Evolutionary conservation across 208 protist genomes (phyloP).

Genomic region (Acanthamoeba lenticulata): DNA sequence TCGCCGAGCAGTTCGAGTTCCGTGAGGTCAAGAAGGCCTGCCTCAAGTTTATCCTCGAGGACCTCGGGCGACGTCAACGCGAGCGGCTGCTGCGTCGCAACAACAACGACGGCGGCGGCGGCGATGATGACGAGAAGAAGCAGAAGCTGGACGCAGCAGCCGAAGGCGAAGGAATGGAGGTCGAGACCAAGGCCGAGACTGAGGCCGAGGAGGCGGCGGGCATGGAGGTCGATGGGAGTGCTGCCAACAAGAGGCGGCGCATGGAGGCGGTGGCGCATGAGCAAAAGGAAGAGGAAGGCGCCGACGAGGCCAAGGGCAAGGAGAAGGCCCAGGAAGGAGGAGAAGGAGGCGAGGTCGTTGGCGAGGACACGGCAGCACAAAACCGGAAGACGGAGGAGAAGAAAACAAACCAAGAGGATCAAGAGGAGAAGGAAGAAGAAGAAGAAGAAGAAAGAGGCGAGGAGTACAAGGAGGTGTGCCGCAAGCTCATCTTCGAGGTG

Average conservation of each 20-base stretch:
- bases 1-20: slow-evolving; percentile 31
- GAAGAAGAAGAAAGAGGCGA: background rate
- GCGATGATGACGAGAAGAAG: background rate
- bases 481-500: slow-evolving; percentile 6
- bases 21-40: slow-evolving; percentile 29
- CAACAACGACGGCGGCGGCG: background rate
- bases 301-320: background rate
- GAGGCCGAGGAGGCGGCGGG: background rate
- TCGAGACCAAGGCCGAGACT: background rate
- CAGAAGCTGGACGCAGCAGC: background rate
- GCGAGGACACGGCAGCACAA: background rate
- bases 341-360: background rate
- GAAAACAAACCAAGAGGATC: background rate
- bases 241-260: too few species aligned
- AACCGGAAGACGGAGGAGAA: background rate
- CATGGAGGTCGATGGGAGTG: background rate
- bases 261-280: too few species aligned
- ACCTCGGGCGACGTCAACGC: background rate
- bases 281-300: background rate
- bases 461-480: slow-evolving; percentile 49
- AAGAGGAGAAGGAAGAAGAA: background rate
- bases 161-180: background rate
- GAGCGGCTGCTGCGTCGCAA: background rate
- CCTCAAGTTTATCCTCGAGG: slow-evolving; percentile 3
- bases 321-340: background rate